Base-by-base conservation (phyloP, 163 green algal species). In the Trebouxiophyceae sp. region DNA sequence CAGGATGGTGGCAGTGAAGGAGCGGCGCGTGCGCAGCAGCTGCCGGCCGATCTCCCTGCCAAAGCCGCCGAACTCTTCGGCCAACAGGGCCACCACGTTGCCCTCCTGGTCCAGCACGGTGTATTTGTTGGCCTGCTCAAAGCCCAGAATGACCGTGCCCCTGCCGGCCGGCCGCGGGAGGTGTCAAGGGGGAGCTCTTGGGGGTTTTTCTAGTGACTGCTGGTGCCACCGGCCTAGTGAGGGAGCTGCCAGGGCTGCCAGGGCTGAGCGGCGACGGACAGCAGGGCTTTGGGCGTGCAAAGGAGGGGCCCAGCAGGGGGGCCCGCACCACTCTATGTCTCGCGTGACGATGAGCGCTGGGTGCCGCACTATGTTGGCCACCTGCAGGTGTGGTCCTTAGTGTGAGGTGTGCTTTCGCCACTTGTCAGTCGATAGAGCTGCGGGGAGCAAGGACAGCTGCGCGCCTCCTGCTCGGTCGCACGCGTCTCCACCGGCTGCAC, bases 131-230 rank as follows among this genome's bases (percentile, higher is more conserved):
- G 66, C 65, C 64, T 95, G 87, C 77, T 96, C 89, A 67, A 88
- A 96, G 0, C 89, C 89, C 54, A 95, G 80, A 27, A 96, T 83
- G 24, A 96, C 83, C 0, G 84, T 93, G 32, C 85, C 87, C 88
- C 84, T 91, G 74, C 33, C n/a, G 3, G 4, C 23, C 3, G 12
- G 16, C 8, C 8, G 39, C 39, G n/a, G n/a, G n/a, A n/a, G n/a
- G n/a, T n/a, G n/a, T n/a, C n/a, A n/a, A n/a, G n/a, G n/a, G n/a
- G n/a, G n/a, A n/a, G n/a, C n/a, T n/a, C n/a, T n/a, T n/a, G n/a
- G n/a, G n/a, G n/a, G n/a, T n/a, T n/a, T n/a, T n/a, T n/a, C n/a
- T n/a, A n/a, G n/a, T n/a, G n/a, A n/a, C n/a, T n/a, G n/a, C n/a
- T n/a, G n/a, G n/a, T n/a, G n/a, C n/a, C n/a, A n/a, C n/a, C n/a